phyloP scores from a whole-genome alignment of 1,139 yeast genomes.

The Debaryomyces sp. region DNA sequence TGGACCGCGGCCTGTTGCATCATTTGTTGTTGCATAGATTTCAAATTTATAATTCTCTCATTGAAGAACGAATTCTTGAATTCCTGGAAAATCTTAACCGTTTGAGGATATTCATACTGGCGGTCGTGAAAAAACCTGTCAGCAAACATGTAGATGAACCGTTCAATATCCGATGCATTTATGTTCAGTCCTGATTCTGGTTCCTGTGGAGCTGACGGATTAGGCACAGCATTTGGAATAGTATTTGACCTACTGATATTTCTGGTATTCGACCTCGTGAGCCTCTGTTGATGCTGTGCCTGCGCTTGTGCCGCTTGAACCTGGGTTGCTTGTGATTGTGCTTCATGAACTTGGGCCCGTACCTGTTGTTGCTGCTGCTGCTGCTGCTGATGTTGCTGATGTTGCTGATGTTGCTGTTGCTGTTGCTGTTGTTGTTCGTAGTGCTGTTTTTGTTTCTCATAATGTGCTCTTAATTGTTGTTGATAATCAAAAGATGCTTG shows the following conservation, averaged over 20 bases:
- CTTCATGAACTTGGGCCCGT: constrained; percentile 1
- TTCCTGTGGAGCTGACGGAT: constrained; percentile 14
- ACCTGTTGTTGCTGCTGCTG: constrained; percentile 18
- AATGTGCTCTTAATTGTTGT: constrained; percentile 30
- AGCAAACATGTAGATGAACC: constrained; percentile 51
- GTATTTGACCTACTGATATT: constrained; percentile 13
- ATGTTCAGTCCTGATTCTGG: constrained; percentile 18
- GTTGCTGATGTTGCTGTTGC: constrained; percentile 22
- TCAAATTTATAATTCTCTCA: constrained; percentile 44
- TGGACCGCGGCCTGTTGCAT: constrained; percentile 19
- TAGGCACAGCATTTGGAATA: constrained; percentile 13
- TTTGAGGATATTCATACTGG: constrained; percentile 50
- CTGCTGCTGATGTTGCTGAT: constrained; percentile 16
- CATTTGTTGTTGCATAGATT: constrained; percentile 29
- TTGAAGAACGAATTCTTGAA: constrained; percentile 54
- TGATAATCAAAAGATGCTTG: constrained; percentile 25
- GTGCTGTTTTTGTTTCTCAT: constrained; percentile 29
- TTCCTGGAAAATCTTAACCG: constrained; percentile 51
- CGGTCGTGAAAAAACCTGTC: constrained; percentile 50
- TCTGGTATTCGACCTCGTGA: not conserved
- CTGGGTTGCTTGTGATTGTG: constrained; percentile 15
- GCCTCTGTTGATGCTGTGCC: constrained; percentile 14
- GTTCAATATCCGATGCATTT: constrained; percentile 48
- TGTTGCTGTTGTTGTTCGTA: constrained; percentile 17
- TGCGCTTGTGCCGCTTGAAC: constrained; percentile 16